Evolutionary conservation across 371 early-diverging fungal species (phyloP), one percentile per base, ranked within the genome.

Genomic region (Mortierella sp.): DNA sequence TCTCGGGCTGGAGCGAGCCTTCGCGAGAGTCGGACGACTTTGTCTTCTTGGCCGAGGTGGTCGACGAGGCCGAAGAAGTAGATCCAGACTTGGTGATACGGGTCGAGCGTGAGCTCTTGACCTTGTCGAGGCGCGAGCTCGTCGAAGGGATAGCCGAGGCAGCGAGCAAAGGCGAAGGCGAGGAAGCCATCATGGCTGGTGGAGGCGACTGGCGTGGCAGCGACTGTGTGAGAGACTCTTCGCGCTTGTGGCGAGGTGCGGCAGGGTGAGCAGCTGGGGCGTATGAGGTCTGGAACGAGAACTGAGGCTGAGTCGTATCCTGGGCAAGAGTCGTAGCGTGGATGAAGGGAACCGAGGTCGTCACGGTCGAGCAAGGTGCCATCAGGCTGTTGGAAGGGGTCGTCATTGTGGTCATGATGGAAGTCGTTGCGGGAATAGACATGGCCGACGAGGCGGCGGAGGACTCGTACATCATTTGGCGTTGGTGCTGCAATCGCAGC

Each of bases 231-330:
- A n/a, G n/a, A n/a, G 77, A 71, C 26, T 69, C 76, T 30, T 76
- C 71, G 30, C 67, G 72, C 65, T 71, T 67, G 48, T 72, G 77
- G 57, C 64, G 71, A 47, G 77, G 77, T 50, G 77, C 71, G 9
- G 72, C 72, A 14, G 77, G 77, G 65, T 76, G 72, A 29, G 74
- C 68, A 43, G 70, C 60, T 12, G 70, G 62, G 3, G 66, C 58
- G 44, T 74, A 74, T 30, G 60, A 19, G 58, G 12, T 28, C 23
- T 44, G 68, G 16, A 47, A 51, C 18, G 57, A 44, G 57, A 52
- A 44, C 21, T 63, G 11, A 29, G 2, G 45, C 59, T 66, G 50
- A 18, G 57, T 26, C 18, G 30, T 19, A 37, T 60, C 57, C 26
- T 60, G 50, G 19, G 58, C 62, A 23, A 60, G 29, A 29, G 62